phyloP scores from a whole-genome alignment of 805 yeast species.

The Candida nitratophila region DNA sequence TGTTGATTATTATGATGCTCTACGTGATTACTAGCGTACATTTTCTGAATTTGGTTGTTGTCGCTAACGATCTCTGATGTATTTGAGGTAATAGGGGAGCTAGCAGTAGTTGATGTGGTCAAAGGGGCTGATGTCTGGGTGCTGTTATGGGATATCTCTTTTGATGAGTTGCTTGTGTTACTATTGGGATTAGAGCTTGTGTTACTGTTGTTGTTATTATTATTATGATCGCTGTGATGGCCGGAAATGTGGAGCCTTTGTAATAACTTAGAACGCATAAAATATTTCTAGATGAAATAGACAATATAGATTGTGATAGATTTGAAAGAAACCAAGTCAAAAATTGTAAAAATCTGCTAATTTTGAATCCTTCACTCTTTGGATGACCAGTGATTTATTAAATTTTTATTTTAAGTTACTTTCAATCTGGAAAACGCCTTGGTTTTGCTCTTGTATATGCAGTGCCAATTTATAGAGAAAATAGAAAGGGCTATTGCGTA shows the following conservation, averaged over 20 bases:
- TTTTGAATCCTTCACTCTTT: too few species aligned
- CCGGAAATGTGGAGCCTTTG: constrained; percentile 15
- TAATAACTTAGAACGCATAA: constrained; percentile 19
- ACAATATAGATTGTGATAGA: background rate
- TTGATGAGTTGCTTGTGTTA: background rate
- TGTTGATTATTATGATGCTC: background rate
- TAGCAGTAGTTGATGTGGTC: background rate
- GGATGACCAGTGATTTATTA: too few species aligned
- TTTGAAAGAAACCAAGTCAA: background rate
- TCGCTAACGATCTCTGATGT: background rate
- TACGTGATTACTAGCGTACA: background rate
- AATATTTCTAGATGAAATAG: background rate
- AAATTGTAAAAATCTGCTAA: too few species aligned
- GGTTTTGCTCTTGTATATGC: too few species aligned
- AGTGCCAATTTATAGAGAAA: too few species aligned
- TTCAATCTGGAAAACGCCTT: too few species aligned
- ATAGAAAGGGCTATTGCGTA: too few species aligned
- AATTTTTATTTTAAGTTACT: too few species aligned
- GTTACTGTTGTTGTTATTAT: background rate
- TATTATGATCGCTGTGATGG: background rate
- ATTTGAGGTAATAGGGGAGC: background rate
- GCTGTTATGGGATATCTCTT: background rate
- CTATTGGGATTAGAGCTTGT: background rate
- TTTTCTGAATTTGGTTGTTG: background rate
- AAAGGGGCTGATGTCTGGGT: background rate